Evolutionary conservation across 768 basidiomycete genomes (phyloP).

Genomic region (Pulveroboletus sp.): DNA sequence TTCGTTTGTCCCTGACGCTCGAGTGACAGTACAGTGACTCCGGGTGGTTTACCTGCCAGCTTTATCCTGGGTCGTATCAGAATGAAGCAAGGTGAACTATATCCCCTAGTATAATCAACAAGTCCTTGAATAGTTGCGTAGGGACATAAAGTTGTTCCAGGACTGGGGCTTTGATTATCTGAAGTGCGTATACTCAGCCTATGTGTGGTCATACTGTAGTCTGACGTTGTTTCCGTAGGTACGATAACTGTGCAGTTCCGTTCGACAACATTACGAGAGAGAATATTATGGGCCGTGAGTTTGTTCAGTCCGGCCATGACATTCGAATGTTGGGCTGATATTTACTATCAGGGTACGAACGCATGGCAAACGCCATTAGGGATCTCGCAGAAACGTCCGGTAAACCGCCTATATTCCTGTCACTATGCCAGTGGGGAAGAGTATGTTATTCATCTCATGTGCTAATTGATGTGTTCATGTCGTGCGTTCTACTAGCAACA

Average conservation of each 20-base stretch:
- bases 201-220: neutral
- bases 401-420: conserved; percentile 55
- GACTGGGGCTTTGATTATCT: conserved; percentile 67
- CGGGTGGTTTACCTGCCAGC: conserved; percentile 65
- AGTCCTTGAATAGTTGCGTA: conserved; percentile 18
- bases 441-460: conserved; percentile 33
- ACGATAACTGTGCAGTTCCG: conserved; percentile 63
- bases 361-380: conserved; percentile 59
- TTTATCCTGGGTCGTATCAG: conserved; percentile 63
- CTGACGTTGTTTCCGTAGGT: conserved; percentile 33
- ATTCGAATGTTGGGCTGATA: neutral
- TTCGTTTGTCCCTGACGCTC: conserved; percentile 3
- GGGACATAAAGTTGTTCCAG: conserved; percentile 57
- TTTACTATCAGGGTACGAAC: conserved; percentile 47
- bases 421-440: conserved; percentile 67
- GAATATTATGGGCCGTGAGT: conserved; percentile 55
- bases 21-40: conserved; percentile 58
- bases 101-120: neutral
- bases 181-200: conserved; percentile 40
- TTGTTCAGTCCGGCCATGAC: neutral
- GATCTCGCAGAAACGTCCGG: conserved; percentile 46
- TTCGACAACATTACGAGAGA: conserved; percentile 54
- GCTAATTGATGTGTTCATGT: neutral
- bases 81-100: conserved; percentile 53
- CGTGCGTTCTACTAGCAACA: conserved; percentile 41